These are phyloP conservation scores for Lactarius vividus DNA, from an alignment of 768 basidiomycete species.

Conservation along the genomic window DNA sequence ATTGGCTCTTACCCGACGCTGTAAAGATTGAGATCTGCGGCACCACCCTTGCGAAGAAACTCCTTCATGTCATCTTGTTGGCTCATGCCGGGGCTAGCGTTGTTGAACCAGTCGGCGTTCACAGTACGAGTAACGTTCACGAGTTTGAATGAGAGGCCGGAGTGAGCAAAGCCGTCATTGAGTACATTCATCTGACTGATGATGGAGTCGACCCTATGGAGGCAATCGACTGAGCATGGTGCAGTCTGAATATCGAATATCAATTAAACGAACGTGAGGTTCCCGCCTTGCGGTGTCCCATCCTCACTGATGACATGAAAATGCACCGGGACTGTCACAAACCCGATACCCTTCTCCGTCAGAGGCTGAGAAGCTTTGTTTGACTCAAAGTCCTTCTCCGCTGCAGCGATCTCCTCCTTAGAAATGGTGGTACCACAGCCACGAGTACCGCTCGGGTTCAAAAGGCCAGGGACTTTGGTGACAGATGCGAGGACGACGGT, in stretches of 20 bases:
- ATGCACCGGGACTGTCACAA: slow-evolving; percentile 38
- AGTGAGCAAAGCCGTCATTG: slow-evolving; percentile 40
- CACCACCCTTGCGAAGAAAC: slow-evolving; percentile 42
- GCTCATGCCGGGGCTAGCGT: slow-evolving; percentile 36
- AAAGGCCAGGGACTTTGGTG: neutral
- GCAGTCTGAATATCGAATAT: neutral
- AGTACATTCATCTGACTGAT: slow-evolving; percentile 41
- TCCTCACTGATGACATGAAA: slow-evolving; percentile 47
- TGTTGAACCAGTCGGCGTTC: slow-evolving; percentile 49
- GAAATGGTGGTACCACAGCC: slow-evolving; percentile 30
- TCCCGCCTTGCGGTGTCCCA: slow-evolving; percentile 39
- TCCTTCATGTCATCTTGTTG: slow-evolving; percentile 50
- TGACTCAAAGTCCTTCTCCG: slow-evolving; percentile 43
- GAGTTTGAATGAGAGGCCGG: slow-evolving; percentile 42
- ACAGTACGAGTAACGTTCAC: slow-evolving; percentile 43
- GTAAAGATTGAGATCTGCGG: slow-evolving; percentile 48
- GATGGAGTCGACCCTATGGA: slow-evolving; percentile 37
- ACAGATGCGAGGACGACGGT: slow-evolving; percentile 34
- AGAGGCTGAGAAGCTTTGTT: slow-evolving; percentile 35
- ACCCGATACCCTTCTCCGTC: neutral
- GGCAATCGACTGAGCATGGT: slow-evolving; percentile 11
- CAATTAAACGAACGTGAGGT: slow-evolving; percentile 39
- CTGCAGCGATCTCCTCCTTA: slow-evolving; percentile 36
- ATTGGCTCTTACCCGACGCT: slow-evolving; percentile 42
- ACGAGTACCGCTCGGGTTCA: slow-evolving; percentile 18